Evolutionary conservation across 2,329 filamentous ascomycete species (phyloP).

Genomic region (Lithohypha guttulata): DNA sequence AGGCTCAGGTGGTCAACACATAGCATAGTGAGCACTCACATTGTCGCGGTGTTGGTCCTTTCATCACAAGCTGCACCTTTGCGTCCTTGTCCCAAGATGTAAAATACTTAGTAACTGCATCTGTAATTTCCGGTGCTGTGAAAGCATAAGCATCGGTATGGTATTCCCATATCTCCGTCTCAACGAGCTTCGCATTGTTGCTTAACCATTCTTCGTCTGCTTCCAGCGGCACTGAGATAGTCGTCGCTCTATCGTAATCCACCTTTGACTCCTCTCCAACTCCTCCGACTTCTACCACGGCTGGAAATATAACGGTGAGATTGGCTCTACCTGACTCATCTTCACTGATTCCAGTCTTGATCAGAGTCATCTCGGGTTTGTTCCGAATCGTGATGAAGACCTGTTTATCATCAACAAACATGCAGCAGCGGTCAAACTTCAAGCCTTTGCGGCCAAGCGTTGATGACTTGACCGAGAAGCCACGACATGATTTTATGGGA

Average conservation of each 20-base stretch:
- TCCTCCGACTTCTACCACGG: conserved; percentile 13
- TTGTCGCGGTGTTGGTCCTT: conserved; percentile 47
- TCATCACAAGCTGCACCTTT: conserved; percentile 49
- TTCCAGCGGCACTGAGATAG: conserved; percentile 45
- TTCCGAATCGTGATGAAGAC: conserved; percentile 52
- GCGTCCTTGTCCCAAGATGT: conserved; percentile 24
- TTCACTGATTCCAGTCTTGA: conserved; percentile 42
- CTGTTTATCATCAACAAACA: conserved; percentile 48
- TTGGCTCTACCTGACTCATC: conserved; percentile 28
- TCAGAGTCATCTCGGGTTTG: conserved; percentile 52
- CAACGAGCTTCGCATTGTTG: conserved; percentile 38
- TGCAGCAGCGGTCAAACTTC: conserved; percentile 54
- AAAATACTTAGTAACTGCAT: conserved; percentile 46
- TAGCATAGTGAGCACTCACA: too few relatives aligned
- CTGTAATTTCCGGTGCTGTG: conserved; percentile 37
- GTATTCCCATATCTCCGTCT: conserved; percentile 49
- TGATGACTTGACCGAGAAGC: conserved; percentile 44
- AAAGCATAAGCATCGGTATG: conserved; percentile 50
- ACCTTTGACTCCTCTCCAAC: conserved; percentile 1
- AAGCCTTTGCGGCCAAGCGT: conserved; percentile 46
- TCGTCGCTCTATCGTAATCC: conserved; percentile 24
- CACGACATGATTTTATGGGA: conserved; percentile 57
- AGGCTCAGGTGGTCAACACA: too few relatives aligned
- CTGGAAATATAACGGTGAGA: conserved; percentile 40
- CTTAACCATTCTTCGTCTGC: conserved; percentile 45